A percentile compares a stretch with the other conserved stretches of the same genome.
Evolutionary conservation across 768 basidiomycete genomes (phyloP).

Genomic region (Auricularia heimuer): DNA sequence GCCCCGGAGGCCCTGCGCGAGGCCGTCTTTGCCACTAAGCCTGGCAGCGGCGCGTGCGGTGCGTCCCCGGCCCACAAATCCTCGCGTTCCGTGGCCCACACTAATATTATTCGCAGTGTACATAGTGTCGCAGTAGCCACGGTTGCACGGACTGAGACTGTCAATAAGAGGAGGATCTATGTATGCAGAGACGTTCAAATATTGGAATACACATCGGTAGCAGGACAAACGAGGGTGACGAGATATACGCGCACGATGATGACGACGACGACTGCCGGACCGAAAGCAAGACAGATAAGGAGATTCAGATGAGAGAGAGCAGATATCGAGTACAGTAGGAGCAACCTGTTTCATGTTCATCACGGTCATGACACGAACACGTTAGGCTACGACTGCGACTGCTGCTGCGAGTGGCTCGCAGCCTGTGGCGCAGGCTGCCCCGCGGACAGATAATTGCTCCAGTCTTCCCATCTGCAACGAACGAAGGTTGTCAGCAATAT

Average conservation of each 20-base stretch:
- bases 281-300: background rate
- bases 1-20: conserved; percentile 48
- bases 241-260: background rate
- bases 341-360: background rate
- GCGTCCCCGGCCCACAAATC: conserved; percentile 18
- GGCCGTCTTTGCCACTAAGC: conserved; percentile 74
- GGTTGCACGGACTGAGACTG: background rate
- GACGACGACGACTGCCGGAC: background rate
- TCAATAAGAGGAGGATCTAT: background rate
- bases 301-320: background rate
- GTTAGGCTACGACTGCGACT: background rate
- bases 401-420: background rate
- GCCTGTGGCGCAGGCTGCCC: background rate
- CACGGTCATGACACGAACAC: background rate
- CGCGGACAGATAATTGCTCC: background rate
- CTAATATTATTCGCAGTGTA: background rate
- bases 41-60: conserved; percentile 78
- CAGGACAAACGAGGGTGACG: background rate
- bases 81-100: background rate
- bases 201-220: background rate
- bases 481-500: background rate
- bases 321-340: background rate
- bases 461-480: background rate
- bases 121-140: background rate
- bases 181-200: background rate